Evolutionary conservation across 768 basidiomycete species (phyloP), one percentile per base, ranked within the genome.

Genomic region (Boletus subcaerulescens): DNA sequence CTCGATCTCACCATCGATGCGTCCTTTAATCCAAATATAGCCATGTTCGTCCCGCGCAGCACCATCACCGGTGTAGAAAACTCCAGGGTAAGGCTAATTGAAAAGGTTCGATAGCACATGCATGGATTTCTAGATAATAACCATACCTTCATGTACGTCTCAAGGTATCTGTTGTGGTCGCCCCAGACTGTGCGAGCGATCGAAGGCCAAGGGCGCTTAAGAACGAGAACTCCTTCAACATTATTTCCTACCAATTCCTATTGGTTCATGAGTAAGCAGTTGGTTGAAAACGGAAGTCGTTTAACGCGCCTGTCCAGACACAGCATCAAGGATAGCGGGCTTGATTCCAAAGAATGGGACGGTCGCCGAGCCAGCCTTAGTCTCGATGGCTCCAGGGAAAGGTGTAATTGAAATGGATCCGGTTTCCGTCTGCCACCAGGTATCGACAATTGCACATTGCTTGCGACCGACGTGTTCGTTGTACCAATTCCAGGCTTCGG

Each of bases 401-500:
- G 96, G 96, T 0, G 95, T 93, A 54, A 99, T 82, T 50, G 94
- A 86, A 71, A 97, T 95, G 2, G 90, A 92, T 50, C 97, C 97
- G 1, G 97, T 98, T 77, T 99, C 96, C 0, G 97, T 99, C 81
- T 98, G 95, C 92, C 91, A 94, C 74, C 85, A 94, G 4, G 92
- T 96, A 73, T 97, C 94, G 40, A 96, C 94, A 60, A 98, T 86
- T 7, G 96, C 93, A 68, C 92, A 95, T 71, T 98, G 81, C 60
- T 73, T 78, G 65, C 82, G 81, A 11, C 96, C 97, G 50, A 97
- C 94, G 66, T 93, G 84, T 66, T 97, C 93, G 71, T 96, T 93
- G 74, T 95, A 97, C 96, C 96, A 98, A 64, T 95, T 83, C 96
- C 97, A 98, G 12, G 96, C 96, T 71, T 98, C 96, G 26, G 95